Percentiles rank a stretch among this genome's conserved stretches.
Evolutionary conservation across 2,329 filamentous ascomycete genomes (phyloP).

Genomic region (Cordyceps pruinosa): DNA sequence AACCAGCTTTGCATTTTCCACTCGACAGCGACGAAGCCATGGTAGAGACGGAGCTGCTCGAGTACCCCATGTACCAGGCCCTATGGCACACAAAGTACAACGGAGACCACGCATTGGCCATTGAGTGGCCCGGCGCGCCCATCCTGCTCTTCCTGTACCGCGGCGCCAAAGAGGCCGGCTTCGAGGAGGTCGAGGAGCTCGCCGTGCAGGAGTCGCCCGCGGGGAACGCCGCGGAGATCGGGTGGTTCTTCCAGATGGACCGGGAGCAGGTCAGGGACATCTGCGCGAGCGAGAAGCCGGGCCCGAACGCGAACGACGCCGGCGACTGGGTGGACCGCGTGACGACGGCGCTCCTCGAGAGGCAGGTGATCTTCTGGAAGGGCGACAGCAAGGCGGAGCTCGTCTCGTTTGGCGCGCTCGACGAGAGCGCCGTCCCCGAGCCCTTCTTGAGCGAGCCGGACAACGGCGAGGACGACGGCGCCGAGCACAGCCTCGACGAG

Average conservation of each 20-base stretch:
- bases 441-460: not conserved
- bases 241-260: conserved; percentile 4
- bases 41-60: not conserved
- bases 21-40: not conserved
- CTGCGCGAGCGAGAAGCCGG: not conserved
- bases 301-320: not conserved
- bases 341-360: not conserved
- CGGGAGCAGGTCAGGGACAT: not conserved
- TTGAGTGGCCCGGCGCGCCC: not conserved
- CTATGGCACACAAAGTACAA: conserved; percentile 3
- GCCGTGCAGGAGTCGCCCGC: not conserved
- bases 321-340: not conserved
- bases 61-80: conserved; percentile 1
- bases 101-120: not conserved
- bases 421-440: not conserved
- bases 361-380: not conserved
- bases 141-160: not conserved
- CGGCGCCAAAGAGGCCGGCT: not conserved
- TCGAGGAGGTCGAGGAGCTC: not conserved
- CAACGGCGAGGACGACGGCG: not conserved
- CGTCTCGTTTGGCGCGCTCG: conserved; percentile 1
- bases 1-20: too few species aligned
- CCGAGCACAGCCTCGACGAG: not conserved
- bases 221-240: not conserved
- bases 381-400: conserved; percentile 3